phyloP scores from a whole-genome alignment of 768 basidiomycete species.

The Tubosaeta sp. region DNA sequence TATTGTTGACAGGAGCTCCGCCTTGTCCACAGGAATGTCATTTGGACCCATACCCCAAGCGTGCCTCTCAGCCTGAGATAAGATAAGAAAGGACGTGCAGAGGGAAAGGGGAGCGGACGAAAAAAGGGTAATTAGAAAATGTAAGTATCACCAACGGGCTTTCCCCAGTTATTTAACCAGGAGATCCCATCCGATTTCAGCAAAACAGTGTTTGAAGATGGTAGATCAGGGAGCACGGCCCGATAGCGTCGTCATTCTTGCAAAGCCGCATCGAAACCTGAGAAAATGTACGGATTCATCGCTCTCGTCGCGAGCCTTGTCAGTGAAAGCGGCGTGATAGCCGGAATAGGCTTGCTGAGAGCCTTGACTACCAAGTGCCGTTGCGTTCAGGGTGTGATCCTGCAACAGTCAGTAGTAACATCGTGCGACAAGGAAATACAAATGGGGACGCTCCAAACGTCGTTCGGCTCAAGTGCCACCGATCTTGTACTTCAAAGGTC shows the following conservation, averaged over 20 bases:
- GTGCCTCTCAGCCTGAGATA: too few relatives aligned
- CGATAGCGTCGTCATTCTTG: neutral
- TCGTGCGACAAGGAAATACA: neutral
- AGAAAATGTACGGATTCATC: neutral
- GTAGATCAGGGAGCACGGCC: neutral
- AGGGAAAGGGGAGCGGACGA: neutral
- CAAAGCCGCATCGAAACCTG: neutral
- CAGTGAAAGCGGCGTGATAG: neutral
- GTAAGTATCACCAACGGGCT: neutral
- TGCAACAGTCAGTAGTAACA: neutral
- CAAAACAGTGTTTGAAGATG: neutral
- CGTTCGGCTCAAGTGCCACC: neutral
- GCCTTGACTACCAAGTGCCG: neutral
- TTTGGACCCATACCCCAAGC: neutral
- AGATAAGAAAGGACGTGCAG: neutral
- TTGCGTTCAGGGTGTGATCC: neutral
- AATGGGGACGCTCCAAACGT: neutral
- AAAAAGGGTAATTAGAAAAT: neutral
- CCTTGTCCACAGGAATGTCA: neutral
- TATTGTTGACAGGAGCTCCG: slow-evolving; percentile 5
- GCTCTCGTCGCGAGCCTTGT: neutral
- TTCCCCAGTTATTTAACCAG: neutral
- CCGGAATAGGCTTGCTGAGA: neutral
- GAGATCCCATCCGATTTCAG: neutral
- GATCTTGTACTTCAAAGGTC: neutral